Percentiles rank a stretch among this genome's conserved stretches.
Evolutionary conservation across 2,329 filamentous ascomycete species (phyloP).

Genomic region (Penicillium polonicum): DNA sequence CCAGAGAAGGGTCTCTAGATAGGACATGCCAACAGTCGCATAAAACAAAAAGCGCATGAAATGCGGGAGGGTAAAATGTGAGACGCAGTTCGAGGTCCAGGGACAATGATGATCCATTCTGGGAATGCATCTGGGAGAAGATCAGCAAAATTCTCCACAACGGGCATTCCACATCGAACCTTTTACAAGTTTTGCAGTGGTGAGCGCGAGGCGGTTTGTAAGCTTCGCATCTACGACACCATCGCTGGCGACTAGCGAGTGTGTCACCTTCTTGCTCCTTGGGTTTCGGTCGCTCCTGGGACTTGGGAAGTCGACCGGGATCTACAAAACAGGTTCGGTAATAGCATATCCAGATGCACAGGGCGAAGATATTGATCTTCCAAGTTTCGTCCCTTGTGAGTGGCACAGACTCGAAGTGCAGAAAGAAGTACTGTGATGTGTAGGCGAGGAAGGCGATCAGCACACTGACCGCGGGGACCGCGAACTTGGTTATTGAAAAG

Average conservation of each 20-base stretch:
- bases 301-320: slow-evolving; percentile 54
- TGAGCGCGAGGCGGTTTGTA: slow-evolving; percentile 63
- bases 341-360: slow-evolving; percentile 59
- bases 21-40: slow-evolving; percentile 56
- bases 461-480: slow-evolving; percentile 53
- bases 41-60: slow-evolving; percentile 64
- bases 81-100: slow-evolving; percentile 66
- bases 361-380: slow-evolving; percentile 55
- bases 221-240: slow-evolving; percentile 63
- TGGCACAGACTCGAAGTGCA: slow-evolving; percentile 53
- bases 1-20: slow-evolving; percentile 57
- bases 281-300: slow-evolving; percentile 34
- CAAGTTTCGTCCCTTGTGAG: slow-evolving; percentile 51
- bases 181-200: slow-evolving; percentile 63
- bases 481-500: slow-evolving; percentile 44
- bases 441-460: slow-evolving; percentile 61
- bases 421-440: slow-evolving; percentile 59
- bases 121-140: slow-evolving; percentile 54
- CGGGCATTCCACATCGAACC: slow-evolving; percentile 40
- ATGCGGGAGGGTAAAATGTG: slow-evolving; percentile 63
- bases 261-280: slow-evolving; percentile 22
- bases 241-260: slow-evolving; percentile 42
- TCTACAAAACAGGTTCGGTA: slow-evolving; percentile 59
- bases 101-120: slow-evolving; percentile 69
- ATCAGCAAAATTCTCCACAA: slow-evolving; percentile 9